Conservation (phyloP, 306 rosid species). For the Glycine latifolia region DNA sequence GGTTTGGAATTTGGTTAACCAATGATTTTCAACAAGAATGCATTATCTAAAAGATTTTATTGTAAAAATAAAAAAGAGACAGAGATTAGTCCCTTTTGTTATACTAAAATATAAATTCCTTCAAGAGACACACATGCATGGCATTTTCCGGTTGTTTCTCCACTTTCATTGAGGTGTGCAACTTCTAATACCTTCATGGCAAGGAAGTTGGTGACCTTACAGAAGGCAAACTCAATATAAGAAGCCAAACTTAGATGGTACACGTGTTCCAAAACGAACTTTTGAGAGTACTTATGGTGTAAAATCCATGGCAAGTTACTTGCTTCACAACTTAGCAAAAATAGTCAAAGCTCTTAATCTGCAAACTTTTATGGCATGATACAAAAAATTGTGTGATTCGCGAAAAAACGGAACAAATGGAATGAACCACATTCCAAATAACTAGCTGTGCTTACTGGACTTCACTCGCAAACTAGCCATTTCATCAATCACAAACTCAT, state of each 20-base stretch:
- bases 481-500: slow-evolving; percentile 68
- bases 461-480: slow-evolving; percentile 58
- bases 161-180: background rate
- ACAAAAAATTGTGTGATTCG: slow-evolving; percentile 18
- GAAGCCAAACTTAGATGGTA: background rate
- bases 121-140: background rate
- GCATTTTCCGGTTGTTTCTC: background rate
- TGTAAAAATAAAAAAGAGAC: background rate
- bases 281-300: slow-evolving; percentile 15
- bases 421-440: slow-evolving; percentile 55
- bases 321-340: slow-evolving; percentile 43
- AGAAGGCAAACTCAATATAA: background rate
- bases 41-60: background rate
- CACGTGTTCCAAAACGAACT: background rate
- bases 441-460: slow-evolving; percentile 61
- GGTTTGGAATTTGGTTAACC: background rate
- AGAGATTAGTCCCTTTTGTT: too few species aligned
- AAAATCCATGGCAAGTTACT: slow-evolving; percentile 35
- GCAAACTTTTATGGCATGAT: slow-evolving; percentile 40
- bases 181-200: background rate
- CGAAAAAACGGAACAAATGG: slow-evolving; percentile 17
- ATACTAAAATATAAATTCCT: background rate
- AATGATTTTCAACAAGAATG: background rate
- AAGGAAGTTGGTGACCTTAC: background rate
- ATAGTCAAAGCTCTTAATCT: slow-evolving; percentile 33